Evolutionary conservation across 306 rosid species (phyloP), one percentile per base, ranked within the genome.

Genomic region (Prosopis cineraria): DNA sequence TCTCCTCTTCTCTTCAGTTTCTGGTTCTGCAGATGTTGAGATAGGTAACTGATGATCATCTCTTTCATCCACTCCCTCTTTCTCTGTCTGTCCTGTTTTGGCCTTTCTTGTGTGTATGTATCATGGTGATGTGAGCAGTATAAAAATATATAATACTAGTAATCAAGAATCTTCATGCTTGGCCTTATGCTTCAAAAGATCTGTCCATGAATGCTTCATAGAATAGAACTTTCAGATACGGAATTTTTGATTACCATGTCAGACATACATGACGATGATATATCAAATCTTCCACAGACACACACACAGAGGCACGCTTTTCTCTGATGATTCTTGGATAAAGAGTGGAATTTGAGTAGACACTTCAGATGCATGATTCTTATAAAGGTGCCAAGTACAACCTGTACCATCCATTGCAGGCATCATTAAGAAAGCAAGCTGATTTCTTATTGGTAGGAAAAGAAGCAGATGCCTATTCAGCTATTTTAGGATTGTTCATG

Each of bases 11-110:
- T 55, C 81, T 65, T 78, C 80, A 66, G 84, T 71, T 76, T 69
- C 86, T 82, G 82, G 68, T 79, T 73, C 88, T 79, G 86, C 85
- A 73, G 78, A 78, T 76, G 55, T 41, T 82, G 76, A 66, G 66
- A 84, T 82, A 82, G 84, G 82, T 82, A 75, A 62, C 25, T 84
- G 48, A 20, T 59, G 41, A 81, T 70, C 58, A 83, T 63, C 74
- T 29, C 37, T 39, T 39, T 65, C 77, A 36, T 20, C 63, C 20
- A 5, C 22, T 30, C 12, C 52, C 17, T 73, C 17, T 76, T 78
- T 12, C 10, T 58, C 19, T 71, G 71, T 74, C 50, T 79, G 29
- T 78, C 29, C 71, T 69, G 36, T 22, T 71, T 34, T 84, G 64
- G n/a, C 24, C 66, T 10, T 37, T 20, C 22, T 6, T 50, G 59